Evolutionary conservation across 345 rosid genomes (phyloP).

Genomic region (Geranium brycei): DNA sequence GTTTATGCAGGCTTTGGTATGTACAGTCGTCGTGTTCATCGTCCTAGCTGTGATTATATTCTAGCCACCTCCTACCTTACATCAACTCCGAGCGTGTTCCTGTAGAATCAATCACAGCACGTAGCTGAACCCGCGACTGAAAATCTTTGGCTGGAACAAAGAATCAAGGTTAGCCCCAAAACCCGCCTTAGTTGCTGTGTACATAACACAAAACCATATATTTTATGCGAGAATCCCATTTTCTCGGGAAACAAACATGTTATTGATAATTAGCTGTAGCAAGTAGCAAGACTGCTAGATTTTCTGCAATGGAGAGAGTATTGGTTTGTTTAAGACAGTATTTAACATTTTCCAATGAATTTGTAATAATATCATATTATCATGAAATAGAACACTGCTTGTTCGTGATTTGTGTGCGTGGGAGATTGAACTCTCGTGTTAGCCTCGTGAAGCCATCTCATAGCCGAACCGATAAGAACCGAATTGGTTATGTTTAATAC

Average conservation of each 20-base stretch:
- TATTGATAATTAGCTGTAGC: too few species aligned
- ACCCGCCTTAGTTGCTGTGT: neutral
- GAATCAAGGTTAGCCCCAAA: neutral
- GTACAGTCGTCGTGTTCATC: conserved; percentile 46
- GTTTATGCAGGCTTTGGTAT: conserved; percentile 59
- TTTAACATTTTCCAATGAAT: too few species aligned
- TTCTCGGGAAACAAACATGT: neutral
- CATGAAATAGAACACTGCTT: neutral
- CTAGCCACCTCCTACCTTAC: neutral
- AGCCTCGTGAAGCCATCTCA: too few species aligned
- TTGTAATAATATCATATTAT: too few species aligned
- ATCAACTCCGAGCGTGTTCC: neutral
- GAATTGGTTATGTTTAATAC: too few species aligned
- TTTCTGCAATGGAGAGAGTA: too few species aligned
- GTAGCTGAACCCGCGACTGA: neutral
- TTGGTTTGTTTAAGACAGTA: too few species aligned
- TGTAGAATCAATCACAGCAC: neutral
- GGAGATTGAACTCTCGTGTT: neutral
- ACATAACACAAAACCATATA: neutral
- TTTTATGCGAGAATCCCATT: neutral
- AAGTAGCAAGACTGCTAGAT: too few species aligned
- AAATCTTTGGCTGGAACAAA: neutral
- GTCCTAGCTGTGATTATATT: conserved; percentile 29
- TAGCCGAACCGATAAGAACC: too few species aligned
- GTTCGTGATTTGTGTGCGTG: neutral